Base-by-base conservation (phyloP, 768 basidiomycete species). In the Lactarius pseudohatsudake region DNA sequence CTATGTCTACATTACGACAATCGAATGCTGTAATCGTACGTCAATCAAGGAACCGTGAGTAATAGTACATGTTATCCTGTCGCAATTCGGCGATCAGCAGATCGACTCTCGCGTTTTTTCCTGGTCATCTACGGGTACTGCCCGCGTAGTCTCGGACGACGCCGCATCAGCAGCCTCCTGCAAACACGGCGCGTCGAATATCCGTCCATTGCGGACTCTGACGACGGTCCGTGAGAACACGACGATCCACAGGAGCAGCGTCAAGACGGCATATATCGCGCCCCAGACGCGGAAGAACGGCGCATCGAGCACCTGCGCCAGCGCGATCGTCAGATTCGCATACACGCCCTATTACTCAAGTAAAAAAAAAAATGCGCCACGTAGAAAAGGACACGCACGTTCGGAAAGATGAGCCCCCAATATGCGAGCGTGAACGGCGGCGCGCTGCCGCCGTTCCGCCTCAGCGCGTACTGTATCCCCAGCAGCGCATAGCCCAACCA, bases 371-470 rank as follows among this genome's bases (percentile, higher is more conserved):
- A 8, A 32, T 32, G 8, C 32, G 30, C 6, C 30, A 32, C 30
- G 30, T 4, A n/a, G n/a, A n/a, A n/a, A n/a, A n/a, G n/a, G 32
- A 32, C 32, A 13, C 84, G 45, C 68, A 85, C 89, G 68, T 88
- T 89, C 5, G 89, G 89, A 72, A 90, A 90, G 68, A 90, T 84
- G 47, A 87, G 74, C 9, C 85, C 86, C 89, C 89, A 90, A 70
- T 84, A 86, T 0, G 83, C 77, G 20, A 88, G 73, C 63, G 78
- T 79, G 74, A 89, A 91, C 8, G 81, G 77, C 26, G 88, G 75
- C 1, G 76, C 0, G n/a, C 47, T 4, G 26, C 22, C 50, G 11
- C 36, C n/a, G 74, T 73, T 54, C 1, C 76, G 78, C 18, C 81
- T 77, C 0, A 83, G 66, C 2, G 80, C 77, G 32, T 84, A 73